Evolutionary conservation across 345 rosid genomes (phyloP), one percentile per base, ranked within the genome.

Genomic region (Euphorbia pulcherrima): DNA sequence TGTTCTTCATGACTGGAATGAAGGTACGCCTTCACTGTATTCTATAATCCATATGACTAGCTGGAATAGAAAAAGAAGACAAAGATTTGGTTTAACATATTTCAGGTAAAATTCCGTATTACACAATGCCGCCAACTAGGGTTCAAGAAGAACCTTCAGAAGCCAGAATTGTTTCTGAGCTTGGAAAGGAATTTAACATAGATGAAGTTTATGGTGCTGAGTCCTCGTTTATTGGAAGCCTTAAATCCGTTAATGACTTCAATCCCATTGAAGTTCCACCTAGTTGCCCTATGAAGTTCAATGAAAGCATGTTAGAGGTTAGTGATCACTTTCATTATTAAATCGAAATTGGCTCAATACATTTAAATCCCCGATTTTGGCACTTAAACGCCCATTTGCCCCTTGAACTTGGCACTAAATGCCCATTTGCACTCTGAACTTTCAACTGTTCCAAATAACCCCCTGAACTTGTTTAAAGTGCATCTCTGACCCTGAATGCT

Each of bases 1-100:
- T 65, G 85, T 91, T 72, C 82, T 94, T 79, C 97, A 83, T 61
- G 96, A 91, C 80, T 91, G 96, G 97, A 91, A 88, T 75, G 88
- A 87, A 68, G 97, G 96, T 89, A 80, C 40, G 73, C 62, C 51
- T 71, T 18, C 60, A 44, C 35, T 14, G 1, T 41, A 41, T 41
- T 41, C 47, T 41, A 23, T 30, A 10, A 33, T 29, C 41, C 7
- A 7, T 4, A 28, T 37, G 27, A 46, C 39, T 35, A 28, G 37
- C 17, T 48, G 8, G 24, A 40, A 56, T 24, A 55, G 8, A 60
- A 40, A 50, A 12, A 24, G 8, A 51, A 61, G 13, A 33, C 46
- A 23, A 20, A 9, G 5, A 4, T 61, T 9, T 13, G 13, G 18
- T 61, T 6, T 60, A 64, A n/a, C 33, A 53, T 68, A 16, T 62